Evolutionary conservation across 345 rosid species (phyloP).

Genomic region (Salix caprea): DNA sequence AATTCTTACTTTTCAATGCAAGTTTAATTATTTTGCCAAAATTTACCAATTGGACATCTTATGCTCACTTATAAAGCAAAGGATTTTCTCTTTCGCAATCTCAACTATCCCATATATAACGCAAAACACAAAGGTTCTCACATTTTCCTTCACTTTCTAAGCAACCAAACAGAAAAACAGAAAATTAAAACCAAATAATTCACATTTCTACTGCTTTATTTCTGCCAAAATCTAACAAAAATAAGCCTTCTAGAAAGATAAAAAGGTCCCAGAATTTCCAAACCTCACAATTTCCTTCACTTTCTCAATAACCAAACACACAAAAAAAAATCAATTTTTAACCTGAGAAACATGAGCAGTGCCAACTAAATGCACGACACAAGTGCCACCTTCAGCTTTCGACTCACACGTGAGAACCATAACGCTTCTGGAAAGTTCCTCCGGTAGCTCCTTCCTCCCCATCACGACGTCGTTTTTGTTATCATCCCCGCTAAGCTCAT

Average conservation of each 20-base stretch:
- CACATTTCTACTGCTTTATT: neutral
- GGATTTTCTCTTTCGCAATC: neutral
- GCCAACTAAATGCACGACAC: slow-evolving; percentile 83
- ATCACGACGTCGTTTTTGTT: neutral
- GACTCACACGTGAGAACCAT: slow-evolving; percentile 73
- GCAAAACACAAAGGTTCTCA: neutral
- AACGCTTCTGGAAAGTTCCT: slow-evolving; percentile 64
- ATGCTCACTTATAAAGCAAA: neutral
- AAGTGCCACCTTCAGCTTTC: slow-evolving; percentile 56
- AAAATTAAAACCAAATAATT: neutral
- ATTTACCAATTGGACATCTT: neutral
- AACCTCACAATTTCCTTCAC: neutral
- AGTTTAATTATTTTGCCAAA: neutral
- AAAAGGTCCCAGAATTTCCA: neutral
- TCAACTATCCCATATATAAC: neutral
- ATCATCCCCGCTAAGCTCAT: slow-evolving; percentile 30
- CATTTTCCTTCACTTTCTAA: neutral
- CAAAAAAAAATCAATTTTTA: neutral
- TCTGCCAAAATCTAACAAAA: neutral
- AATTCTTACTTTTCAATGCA: neutral
- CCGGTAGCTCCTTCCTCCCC: slow-evolving; percentile 43
- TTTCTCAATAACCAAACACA: neutral
- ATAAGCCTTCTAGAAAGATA: neutral
- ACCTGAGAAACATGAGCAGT: slow-evolving; percentile 96
- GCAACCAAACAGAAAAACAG: neutral